These are phyloP conservation scores for Diplogelasinospora grovesii DNA, from an alignment of 495 filamentous ascomycete species.

Conservation along the genomic window DNA sequence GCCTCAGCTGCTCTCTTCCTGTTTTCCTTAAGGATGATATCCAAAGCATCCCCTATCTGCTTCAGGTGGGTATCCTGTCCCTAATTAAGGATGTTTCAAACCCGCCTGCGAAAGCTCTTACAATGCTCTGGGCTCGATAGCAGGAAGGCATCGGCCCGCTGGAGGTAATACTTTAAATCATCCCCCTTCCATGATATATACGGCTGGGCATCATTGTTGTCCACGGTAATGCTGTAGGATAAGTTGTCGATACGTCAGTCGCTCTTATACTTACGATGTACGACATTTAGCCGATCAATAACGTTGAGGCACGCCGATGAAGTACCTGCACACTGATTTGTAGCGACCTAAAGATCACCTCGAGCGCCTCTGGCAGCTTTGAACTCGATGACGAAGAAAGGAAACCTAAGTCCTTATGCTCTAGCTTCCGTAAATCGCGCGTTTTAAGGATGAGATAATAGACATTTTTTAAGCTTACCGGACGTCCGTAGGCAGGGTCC, in stretches of 20 bases:
- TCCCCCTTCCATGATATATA: constrained; percentile 5
- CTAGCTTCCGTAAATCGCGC: too few species aligned
- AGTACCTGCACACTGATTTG: constrained; percentile 7
- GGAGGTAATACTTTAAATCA: background rate
- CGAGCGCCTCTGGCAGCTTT: constrained; percentile 5
- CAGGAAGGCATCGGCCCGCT: constrained; percentile 2
- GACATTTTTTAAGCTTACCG: constrained; percentile 4
- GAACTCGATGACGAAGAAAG: constrained; percentile 6
- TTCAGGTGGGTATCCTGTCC: constrained; percentile 9
- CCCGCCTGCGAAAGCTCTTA: constrained; percentile 6
- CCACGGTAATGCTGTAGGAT: constrained; percentile 6
- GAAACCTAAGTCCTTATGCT: too few species aligned
- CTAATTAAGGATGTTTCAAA: constrained; percentile 11
- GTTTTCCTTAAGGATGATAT: constrained; percentile 12
- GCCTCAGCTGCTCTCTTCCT: constrained; percentile 2
- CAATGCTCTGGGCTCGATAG: constrained; percentile 3
- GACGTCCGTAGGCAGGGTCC: constrained; percentile 2
- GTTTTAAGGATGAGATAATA: constrained; percentile 5
- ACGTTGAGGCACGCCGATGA: constrained; percentile 1
- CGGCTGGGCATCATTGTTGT: constrained; percentile 6
- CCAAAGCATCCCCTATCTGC: constrained; percentile 9
- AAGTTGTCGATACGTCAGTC: background rate
- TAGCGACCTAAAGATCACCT: constrained; percentile 5
- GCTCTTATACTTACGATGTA: background rate
- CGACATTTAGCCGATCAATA: background rate